Conservation (phyloP, 169 alveolate genomes). For the Plasmodium gonderi region DNA sequence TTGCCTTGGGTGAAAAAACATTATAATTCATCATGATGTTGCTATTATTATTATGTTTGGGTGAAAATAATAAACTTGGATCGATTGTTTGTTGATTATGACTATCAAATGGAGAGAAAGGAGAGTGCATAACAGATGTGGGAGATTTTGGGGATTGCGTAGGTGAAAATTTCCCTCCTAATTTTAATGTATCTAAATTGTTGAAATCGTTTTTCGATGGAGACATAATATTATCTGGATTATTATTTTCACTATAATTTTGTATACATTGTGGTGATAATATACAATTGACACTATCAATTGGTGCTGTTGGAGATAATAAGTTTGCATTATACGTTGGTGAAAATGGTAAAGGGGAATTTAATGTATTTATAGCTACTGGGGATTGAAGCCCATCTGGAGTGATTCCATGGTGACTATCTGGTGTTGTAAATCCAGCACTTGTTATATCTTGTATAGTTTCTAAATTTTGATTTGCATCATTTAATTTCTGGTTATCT, state of each 20-base stretch:
- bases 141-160: slow-evolving; percentile 91
- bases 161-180: slow-evolving; percentile 93
- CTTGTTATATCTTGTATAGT: slow-evolving; percentile 83
- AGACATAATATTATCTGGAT: slow-evolving; percentile 26
- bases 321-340: slow-evolving; percentile 85
- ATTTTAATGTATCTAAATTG: slow-evolving; percentile 83
- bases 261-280: slow-evolving; percentile 76
- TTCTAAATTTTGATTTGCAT: slow-evolving; percentile 90
- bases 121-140: slow-evolving; percentile 77
- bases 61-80: slow-evolving; percentile 17
- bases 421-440: slow-evolving; percentile 86
- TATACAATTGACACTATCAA: slow-evolving; percentile 68
- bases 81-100: slow-evolving; percentile 27
- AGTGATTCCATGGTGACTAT: slow-evolving; percentile 76
- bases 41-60: background rate
- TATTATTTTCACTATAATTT: background rate
- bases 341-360: slow-evolving; percentile 84
- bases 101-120: slow-evolving; percentile 73
- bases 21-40: slow-evolving; percentile 44
- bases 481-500: slow-evolving; percentile 91
- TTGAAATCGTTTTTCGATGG: slow-evolving; percentile 70
- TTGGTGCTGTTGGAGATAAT: slow-evolving; percentile 81
- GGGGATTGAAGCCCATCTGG: slow-evolving; percentile 84
- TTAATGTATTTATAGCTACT: slow-evolving; percentile 83
- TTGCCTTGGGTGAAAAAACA: slow-evolving; percentile 80